phyloP scores from a whole-genome alignment of 75 land plant species.

The Azolla pinnata region DNA sequence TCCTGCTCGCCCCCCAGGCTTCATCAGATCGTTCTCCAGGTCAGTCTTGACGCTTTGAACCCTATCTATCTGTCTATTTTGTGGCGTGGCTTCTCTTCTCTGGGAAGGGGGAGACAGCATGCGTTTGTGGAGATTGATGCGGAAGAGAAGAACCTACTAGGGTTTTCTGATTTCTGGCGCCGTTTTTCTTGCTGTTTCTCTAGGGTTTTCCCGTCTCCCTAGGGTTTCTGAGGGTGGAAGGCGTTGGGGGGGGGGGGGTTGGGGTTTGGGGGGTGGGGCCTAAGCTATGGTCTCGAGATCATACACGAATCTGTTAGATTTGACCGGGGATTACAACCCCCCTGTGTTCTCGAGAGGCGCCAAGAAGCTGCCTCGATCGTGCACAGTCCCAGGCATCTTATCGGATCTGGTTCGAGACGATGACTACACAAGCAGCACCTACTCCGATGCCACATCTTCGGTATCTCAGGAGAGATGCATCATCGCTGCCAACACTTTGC shows the following conservation, averaged over 20 bases:
- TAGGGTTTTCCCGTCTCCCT: background rate
- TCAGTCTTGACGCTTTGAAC: no score
- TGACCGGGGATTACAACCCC: conserved; percentile 38
- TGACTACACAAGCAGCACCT: conserved; percentile 38
- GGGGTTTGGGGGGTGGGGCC: background rate
- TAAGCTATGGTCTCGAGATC: conserved; percentile 63
- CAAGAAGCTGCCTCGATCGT: conserved; percentile 45
- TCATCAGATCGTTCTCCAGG: no score
- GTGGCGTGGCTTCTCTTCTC: no score
- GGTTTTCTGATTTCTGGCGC: background rate
- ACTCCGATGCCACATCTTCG: conserved; percentile 52
- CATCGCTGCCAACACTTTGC: conserved; percentile 72
- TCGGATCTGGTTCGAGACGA: conserved; percentile 59
- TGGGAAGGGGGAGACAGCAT: no score
- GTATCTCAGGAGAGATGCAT: conserved; percentile 44
- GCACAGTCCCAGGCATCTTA: conserved; percentile 51
- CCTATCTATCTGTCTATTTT: no score
- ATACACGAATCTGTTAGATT: conserved; percentile 69
- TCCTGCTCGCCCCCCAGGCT: background rate
- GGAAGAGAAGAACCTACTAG: no score
- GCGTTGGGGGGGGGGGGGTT: no score
- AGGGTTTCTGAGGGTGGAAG: background rate
- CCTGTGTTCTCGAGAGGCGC: conserved; percentile 26
- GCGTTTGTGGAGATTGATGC: no score
- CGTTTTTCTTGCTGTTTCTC: background rate